Base-by-base conservation (phyloP, 176 grass and related monocot species). In the Cymbopogon citratus region DNA sequence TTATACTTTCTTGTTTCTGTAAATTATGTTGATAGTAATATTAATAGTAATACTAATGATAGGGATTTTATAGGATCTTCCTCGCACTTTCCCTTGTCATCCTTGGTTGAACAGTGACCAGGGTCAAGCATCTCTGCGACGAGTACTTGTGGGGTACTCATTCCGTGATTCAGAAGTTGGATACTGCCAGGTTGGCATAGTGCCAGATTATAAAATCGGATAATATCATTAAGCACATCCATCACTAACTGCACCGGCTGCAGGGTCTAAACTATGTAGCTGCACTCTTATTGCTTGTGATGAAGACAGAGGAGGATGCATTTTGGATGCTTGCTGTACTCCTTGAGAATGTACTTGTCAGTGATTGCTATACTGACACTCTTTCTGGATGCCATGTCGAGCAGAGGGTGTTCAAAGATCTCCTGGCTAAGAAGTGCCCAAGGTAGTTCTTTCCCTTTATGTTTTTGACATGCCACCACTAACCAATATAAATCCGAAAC, bases 371-470 rank as follows among this genome's bases (percentile, higher is more conserved):
- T 74, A 99, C 84, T 25, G 96, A 95, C 78, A 99, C 91, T 71
- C 92, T 99, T 75, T 93, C 96, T 73, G 93, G 96, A 63, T 99
- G 92, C 69, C 96, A 99, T 90, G 96, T 99, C n/a, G 92, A 99
- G 64, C 96, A 99, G 75, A 86, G 96, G 56, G 96, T 99, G 59
- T 95, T 99, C 83, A 99, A 91, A 82, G 92, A 99, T 83, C 85
- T 99, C 24, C 92, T 99, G 26, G 72, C 96, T 13, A 99, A 99
- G 86, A 99, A 99, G 46, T 95, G 96, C 36, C 96, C 96, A 62
- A 93, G 87, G 96, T 99, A 77, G 36, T 41, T 15, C 19, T 29
- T 48, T 33, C 7, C 26, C 27, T 39, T 76, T 65, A 15, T 43
- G 21, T 71, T 69, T n/a, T 46, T 82, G 35, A 75, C 18, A 49